Conservation (phyloP, 108 stramenopile genomes). For the Skeletonema potamos region DNA sequence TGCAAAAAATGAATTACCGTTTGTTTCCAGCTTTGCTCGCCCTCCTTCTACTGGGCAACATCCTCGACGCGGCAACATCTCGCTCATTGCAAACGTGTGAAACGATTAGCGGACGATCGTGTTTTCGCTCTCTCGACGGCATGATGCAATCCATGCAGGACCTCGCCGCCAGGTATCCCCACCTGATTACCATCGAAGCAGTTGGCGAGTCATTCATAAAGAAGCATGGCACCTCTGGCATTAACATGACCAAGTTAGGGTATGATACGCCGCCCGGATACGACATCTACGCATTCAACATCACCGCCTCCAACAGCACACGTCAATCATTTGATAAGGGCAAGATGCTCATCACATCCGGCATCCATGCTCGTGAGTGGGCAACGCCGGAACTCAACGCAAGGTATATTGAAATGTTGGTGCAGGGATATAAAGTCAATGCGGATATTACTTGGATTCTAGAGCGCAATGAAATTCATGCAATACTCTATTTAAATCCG, state of each 20-base stretch:
- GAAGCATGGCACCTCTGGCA: slow-evolving; percentile 45
- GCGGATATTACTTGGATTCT: slow-evolving; percentile 48
- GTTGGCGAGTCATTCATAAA: neutral
- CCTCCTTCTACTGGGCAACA: neutral
- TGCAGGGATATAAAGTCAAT: slow-evolving; percentile 31
- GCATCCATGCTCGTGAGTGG: slow-evolving; percentile 57
- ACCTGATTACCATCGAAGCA: neutral
- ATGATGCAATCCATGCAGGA: slow-evolving; percentile 25
- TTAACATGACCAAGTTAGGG: slow-evolving; percentile 6
- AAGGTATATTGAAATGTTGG: slow-evolving; percentile 29
- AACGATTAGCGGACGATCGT: neutral
- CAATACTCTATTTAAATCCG: slow-evolving; percentile 55
- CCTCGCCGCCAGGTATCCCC: neutral
- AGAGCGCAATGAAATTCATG: slow-evolving; percentile 50
- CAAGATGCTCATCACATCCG: slow-evolving; percentile 25
- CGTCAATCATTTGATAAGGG: slow-evolving; percentile 15
- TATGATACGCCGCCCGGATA: neutral
- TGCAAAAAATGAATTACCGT: neutral
- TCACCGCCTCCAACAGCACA: slow-evolving; percentile 26
- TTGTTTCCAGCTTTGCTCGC: neutral
- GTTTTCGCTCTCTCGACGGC: slow-evolving; percentile 30
- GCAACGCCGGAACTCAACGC: slow-evolving; percentile 52
- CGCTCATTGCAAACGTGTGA: neutral
- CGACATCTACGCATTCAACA: slow-evolving; percentile 3
- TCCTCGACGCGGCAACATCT: neutral